Conservation (phyloP, 805 yeast genomes). For the Pichia exigua region DNA sequence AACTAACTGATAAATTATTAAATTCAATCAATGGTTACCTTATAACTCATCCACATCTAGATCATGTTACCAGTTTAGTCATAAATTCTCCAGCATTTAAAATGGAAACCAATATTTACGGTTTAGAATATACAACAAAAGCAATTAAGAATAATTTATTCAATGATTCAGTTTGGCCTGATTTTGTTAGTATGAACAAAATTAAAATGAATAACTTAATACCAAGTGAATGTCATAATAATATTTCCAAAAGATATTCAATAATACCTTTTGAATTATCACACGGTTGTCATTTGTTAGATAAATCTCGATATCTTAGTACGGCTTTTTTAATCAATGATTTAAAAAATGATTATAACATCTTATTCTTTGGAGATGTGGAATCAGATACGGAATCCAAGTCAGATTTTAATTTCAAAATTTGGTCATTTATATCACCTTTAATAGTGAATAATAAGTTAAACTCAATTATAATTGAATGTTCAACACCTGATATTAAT, state of each 20-base stretch:
- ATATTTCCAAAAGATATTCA: conserved; percentile 29
- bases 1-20: conserved; percentile 20
- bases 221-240: neutral
- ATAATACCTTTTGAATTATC: conserved; percentile 35
- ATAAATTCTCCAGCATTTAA: conserved; percentile 59
- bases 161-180: conserved; percentile 79
- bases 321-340: conserved; percentile 52
- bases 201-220: conserved; percentile 19
- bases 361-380: conserved; percentile 77
- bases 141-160: conserved; percentile 51
- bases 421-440: conserved; percentile 55
- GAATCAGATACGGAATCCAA: conserved; percentile 55
- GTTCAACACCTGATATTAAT: conserved; percentile 50
- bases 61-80: conserved; percentile 64
- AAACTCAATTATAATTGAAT: conserved; percentile 62
- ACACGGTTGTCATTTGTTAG: conserved; percentile 25
- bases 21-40: conserved; percentile 36
- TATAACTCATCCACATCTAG: conserved; percentile 80
- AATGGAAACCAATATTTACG: conserved; percentile 39
- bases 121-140: conserved; percentile 42
- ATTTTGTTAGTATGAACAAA: conserved; percentile 34
- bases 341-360: conserved; percentile 22
- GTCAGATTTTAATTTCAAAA: conserved; percentile 28
- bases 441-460: conserved; percentile 35
- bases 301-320: conserved; percentile 31